A percentile compares a stretch with the other conserved stretches of the same genome.
Evolutionary conservation across 306 rosid genomes (phyloP).

Genomic region (Vachellia collinsii): DNA sequence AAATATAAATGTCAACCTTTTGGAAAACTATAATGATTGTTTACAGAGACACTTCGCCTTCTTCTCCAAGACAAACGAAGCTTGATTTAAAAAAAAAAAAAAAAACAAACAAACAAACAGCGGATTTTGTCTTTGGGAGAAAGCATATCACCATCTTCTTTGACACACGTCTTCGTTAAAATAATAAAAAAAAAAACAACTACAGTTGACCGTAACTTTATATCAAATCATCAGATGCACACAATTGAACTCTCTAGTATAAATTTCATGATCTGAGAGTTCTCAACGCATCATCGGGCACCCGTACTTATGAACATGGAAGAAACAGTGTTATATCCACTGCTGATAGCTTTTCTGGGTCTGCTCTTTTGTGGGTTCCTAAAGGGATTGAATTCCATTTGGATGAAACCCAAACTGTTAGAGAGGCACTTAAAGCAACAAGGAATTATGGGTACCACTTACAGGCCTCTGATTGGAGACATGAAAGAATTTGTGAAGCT

Average conservation of each 20-base stretch:
- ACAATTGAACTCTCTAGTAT: neutral
- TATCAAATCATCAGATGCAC: neutral
- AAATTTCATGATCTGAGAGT: conserved; percentile 5
- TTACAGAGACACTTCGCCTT: conserved; percentile 1
- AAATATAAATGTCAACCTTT: neutral
- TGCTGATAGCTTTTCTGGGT: conserved; percentile 30
- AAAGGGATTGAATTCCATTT: conserved; percentile 42
- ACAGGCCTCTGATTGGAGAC: conserved; percentile 56
- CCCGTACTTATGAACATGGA: conserved; percentile 35
- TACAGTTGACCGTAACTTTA: neutral
- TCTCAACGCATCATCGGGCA: neutral
- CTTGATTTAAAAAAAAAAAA: neutral
- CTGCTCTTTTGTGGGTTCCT: conserved; percentile 43
- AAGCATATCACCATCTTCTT: neutral
- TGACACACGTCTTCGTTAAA: conserved; percentile 7
- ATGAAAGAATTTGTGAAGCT: conserved; percentile 47
- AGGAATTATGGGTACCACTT: conserved; percentile 55
- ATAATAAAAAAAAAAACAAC: conserved; percentile 6
- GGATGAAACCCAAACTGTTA: conserved; percentile 58
- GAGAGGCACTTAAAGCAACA: conserved; percentile 47
- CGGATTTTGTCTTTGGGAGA: neutral
- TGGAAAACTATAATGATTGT: neutral
- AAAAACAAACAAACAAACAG: no score
- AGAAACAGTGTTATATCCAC: conserved; percentile 7
- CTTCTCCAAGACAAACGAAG: conserved; percentile 15